phyloP scores from a whole-genome alignment of 2,329 filamentous ascomycete genomes.

The Scedosporium aurantiacum region DNA sequence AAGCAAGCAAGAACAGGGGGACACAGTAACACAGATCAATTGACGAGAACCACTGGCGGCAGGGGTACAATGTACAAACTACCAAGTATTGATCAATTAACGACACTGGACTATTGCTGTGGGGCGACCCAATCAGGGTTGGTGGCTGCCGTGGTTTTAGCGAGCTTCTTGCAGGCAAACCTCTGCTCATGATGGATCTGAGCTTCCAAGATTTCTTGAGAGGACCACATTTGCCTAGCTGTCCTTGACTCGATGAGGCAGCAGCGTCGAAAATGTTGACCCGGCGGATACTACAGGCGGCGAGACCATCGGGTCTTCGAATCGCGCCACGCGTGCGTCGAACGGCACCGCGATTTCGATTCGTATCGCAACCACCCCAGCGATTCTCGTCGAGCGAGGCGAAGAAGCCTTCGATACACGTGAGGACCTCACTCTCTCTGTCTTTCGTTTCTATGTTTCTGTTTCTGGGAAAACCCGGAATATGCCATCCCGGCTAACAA shows the following conservation, averaged over 20 bases:
- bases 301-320: background rate
- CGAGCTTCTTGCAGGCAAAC: background rate
- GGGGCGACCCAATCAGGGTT: background rate
- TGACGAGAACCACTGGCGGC: background rate
- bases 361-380: background rate
- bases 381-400: background rate
- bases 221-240: background rate
- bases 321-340: background rate
- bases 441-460: background rate
- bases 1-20: background rate
- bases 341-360: background rate
- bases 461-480: background rate
- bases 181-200: background rate
- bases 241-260: background rate
- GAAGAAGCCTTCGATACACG: background rate
- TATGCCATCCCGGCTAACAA: background rate
- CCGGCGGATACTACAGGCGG: background rate
- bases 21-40: background rate
- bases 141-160: conserved; percentile 2
- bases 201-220: background rate
- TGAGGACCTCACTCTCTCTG: background rate
- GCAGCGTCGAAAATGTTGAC: background rate
- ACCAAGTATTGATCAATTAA: background rate
- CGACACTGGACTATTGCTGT: too few species aligned
- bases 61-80: background rate